phyloP scores from a whole-genome alignment of 257 asterid genomes.

The Verbena officinalis region DNA sequence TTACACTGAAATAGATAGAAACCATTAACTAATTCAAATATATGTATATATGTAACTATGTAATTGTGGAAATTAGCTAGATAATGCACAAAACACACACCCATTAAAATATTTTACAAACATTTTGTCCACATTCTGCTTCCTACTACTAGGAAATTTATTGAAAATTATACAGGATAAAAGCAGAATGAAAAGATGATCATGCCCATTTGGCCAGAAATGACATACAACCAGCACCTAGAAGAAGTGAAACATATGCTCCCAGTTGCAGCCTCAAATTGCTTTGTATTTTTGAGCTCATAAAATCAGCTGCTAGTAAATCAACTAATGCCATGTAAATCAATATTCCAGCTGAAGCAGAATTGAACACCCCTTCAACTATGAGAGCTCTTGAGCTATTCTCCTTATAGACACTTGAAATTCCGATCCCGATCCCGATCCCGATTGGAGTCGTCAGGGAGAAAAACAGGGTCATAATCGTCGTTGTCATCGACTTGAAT shows the following conservation, averaged over 20 bases:
- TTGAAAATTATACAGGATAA: background rate
- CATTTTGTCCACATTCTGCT: background rate
- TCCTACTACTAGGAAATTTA: background rate
- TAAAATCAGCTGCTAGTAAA: conserved; percentile 58
- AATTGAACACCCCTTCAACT: conserved; percentile 47
- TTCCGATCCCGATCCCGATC: conserved; percentile 55
- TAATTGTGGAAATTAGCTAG: background rate
- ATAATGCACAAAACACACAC: background rate
- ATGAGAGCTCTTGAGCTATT: conserved; percentile 33
- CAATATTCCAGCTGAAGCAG: conserved; percentile 59
- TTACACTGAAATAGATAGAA: background rate
- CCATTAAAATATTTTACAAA: background rate
- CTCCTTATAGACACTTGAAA: conserved; percentile 40
- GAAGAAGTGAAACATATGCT: conserved; percentile 45
- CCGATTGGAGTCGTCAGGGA: conserved; percentile 55
- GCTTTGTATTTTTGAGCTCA: conserved; percentile 47
- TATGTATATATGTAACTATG: background rate
- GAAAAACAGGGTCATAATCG: conserved; percentile 46
- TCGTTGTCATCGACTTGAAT: conserved; percentile 42
- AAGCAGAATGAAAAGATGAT: conserved; percentile 7
- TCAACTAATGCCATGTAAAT: conserved; percentile 68
- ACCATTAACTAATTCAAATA: background rate
- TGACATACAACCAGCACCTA: conserved; percentile 65
- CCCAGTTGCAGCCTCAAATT: conserved; percentile 49
- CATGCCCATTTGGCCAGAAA: conserved; percentile 63